Percentiles rank a stretch among this genome's conserved stretches.
phyloP scores from a whole-genome alignment of 2,329 filamentous ascomycete species.

The Nemania sp. region DNA sequence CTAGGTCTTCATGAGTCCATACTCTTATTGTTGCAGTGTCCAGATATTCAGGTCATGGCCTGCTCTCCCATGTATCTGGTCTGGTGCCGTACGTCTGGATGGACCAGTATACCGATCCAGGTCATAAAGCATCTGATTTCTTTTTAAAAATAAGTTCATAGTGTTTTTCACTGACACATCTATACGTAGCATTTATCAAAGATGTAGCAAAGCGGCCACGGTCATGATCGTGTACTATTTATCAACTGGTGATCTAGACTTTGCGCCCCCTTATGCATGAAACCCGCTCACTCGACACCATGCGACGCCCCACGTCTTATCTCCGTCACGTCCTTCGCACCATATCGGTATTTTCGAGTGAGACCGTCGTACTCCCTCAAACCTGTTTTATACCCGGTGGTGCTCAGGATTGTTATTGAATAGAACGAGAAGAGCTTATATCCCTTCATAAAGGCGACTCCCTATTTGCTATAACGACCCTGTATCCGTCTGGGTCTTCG shows the following conservation, averaged over 20 bases:
- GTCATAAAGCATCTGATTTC: not conserved
- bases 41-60: not conserved
- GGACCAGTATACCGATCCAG: not conserved
- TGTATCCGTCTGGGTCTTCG: conserved; percentile 27
- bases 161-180: not conserved
- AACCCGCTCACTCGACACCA: not conserved
- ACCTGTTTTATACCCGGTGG: not conserved
- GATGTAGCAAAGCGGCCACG: not conserved
- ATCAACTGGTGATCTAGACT: not conserved
- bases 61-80: not conserved
- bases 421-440: not conserved
- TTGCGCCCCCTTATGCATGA: not conserved
- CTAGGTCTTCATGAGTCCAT: not conserved
- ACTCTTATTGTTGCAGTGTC: not conserved
- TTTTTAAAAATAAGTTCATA: not conserved
- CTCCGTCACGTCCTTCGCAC: not conserved
- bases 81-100: not conserved
- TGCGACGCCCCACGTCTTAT: not conserved
- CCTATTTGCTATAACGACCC: conserved; percentile 28
- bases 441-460: conserved; percentile 23
- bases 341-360: not conserved
- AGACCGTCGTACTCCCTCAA: not conserved
- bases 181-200: not conserved
- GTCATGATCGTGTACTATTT: not conserved
- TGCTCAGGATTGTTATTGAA: too few relatives aligned